Evolutionary conservation across 345 rosid species (phyloP).

Genomic region (Eucalyptus globulus): DNA sequence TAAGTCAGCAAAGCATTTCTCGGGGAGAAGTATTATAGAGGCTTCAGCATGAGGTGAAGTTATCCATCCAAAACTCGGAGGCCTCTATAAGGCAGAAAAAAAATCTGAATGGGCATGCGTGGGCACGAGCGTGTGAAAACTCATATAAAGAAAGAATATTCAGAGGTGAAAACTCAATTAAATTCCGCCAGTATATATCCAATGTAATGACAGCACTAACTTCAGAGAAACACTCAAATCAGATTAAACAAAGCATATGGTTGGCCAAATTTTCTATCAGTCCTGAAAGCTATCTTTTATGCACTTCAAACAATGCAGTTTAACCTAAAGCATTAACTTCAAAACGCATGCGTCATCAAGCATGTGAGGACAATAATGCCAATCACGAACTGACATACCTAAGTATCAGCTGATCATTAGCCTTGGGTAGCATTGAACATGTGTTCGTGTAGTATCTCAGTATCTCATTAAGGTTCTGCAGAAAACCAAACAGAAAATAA

Average conservation of each 20-base stretch:
- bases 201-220: neutral
- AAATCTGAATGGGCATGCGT: neutral
- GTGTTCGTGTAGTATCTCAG: conserved; percentile 38
- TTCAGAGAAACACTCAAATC: neutral
- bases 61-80: neutral
- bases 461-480: conserved; percentile 68
- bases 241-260: neutral
- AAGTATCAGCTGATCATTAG: conserved; percentile 35
- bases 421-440: conserved; percentile 31
- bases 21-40: neutral
- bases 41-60: neutral
- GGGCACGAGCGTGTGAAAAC: neutral
- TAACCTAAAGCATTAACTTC: neutral
- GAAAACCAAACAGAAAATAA: neutral
- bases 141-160: neutral
- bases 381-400: conserved; percentile 17
- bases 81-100: neutral
- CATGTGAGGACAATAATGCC: neutral
- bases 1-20: neutral
- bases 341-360: neutral
- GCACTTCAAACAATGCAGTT: neutral
- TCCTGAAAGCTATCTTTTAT: neutral
- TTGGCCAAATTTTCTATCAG: neutral
- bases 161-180: neutral
- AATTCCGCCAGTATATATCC: neutral